Percentiles rank a stretch among this genome's conserved stretches.
phyloP scores from a whole-genome alignment of 129 eudicot genomes.

The Saussurea involucrata region DNA sequence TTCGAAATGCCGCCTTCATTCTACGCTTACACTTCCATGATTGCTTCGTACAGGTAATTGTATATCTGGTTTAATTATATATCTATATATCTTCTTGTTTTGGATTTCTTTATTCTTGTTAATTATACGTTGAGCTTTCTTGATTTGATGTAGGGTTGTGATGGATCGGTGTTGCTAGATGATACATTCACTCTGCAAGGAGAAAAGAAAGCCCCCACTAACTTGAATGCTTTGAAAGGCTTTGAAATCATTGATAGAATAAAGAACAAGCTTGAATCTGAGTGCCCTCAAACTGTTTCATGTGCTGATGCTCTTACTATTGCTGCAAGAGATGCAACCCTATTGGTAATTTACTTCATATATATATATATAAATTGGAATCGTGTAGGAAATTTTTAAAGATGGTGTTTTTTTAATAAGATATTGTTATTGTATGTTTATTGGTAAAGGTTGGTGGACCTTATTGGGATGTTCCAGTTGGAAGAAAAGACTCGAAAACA shows the following conservation, averaged over 20 bases:
- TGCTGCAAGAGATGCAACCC: constrained; percentile 93
- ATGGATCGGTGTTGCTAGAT: constrained; percentile 89
- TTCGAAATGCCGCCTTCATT: constrained; percentile 81
- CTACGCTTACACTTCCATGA: constrained; percentile 87
- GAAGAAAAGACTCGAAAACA: constrained; percentile 80
- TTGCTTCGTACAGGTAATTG: constrained; percentile 79
- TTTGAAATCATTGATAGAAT: constrained; percentile 79
- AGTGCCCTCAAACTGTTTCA: constrained; percentile 85
- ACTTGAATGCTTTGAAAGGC: constrained; percentile 70
- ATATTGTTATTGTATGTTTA: background rate
- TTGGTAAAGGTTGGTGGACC: constrained; percentile 93
- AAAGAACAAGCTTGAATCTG: constrained; percentile 88
- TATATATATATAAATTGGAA: background rate
- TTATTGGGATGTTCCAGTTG: constrained; percentile 85
- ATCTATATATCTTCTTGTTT: background rate
- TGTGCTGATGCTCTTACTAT: constrained; percentile 91
- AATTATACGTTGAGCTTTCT: background rate
- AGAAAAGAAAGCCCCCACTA: constrained; percentile 77
- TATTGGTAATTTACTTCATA: constrained; percentile 42
- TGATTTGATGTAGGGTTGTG: constrained; percentile 68
- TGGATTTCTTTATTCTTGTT: background rate
- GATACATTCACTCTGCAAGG: constrained; percentile 75
- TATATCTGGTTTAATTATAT: background rate
- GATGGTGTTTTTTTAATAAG: background rate
- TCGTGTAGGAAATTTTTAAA: background rate